A percentile compares a stretch with the other conserved stretches of the same genome.
Evolutionary conservation across 306 rosid genomes (phyloP).

Genomic region (Argentina anserina): DNA sequence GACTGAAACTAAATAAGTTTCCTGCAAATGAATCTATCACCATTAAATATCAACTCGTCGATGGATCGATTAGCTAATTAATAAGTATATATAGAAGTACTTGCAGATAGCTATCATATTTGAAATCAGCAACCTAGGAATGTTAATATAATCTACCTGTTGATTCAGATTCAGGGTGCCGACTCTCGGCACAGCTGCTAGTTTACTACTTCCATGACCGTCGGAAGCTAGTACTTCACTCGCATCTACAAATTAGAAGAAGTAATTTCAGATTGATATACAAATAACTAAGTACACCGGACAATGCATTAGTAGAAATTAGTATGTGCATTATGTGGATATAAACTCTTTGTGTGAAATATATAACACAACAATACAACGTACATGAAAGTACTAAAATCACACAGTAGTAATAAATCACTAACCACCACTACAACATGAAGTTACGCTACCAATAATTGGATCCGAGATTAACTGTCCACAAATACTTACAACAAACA

Average conservation of each 20-base stretch:
- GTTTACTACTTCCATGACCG: not conserved
- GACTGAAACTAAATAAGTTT: constrained; percentile 17
- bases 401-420: too few relatives aligned
- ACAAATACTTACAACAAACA: not conserved
- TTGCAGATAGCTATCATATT: too few relatives aligned
- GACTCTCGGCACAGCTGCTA: not conserved
- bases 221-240: not conserved
- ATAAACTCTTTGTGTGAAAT: too few relatives aligned
- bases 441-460: not conserved
- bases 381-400: too few relatives aligned
- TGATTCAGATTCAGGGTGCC: constrained; percentile 9
- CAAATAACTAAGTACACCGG: not conserved
- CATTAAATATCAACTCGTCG: not conserved
- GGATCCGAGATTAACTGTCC: too few relatives aligned
- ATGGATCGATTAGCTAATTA: not conserved
- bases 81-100: too few relatives aligned
- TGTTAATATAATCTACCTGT: constrained; percentile 23
- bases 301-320: not conserved
- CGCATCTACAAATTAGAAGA: constrained; percentile 3
- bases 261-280: not conserved
- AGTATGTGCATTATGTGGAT: not conserved
- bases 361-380: too few relatives aligned
- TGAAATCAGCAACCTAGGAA: not conserved
- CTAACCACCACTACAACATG: not conserved
- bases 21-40: not conserved